Conservation (phyloP, 306 rosid species). For the Cyclanthera cordifolia region DNA sequence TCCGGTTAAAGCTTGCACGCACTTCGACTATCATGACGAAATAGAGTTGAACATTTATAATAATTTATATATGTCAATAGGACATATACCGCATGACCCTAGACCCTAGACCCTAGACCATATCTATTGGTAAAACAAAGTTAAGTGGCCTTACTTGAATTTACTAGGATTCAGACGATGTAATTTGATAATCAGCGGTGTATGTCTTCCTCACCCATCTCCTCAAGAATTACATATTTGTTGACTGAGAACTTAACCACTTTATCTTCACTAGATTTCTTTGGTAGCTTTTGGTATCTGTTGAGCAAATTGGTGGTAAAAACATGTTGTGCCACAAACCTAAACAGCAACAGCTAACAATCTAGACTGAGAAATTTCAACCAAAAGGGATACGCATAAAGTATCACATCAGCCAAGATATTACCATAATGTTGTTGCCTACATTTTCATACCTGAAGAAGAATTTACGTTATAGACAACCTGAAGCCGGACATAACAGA, state of each 20-base stretch:
- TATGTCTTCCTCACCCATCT: slow-evolving; percentile 58
- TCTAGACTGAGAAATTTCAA: not conserved
- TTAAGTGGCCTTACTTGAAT: slow-evolving; percentile 23
- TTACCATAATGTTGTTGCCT: not conserved
- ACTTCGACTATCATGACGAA: no score
- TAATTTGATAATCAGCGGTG: slow-evolving; percentile 20
- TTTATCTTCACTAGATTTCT: slow-evolving; percentile 28
- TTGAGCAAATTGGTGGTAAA: not conserved
- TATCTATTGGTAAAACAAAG: not conserved
- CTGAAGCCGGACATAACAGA: slow-evolving; percentile 99
- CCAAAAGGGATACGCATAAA: not conserved
- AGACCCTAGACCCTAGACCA: no score
- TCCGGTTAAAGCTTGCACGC: no score
- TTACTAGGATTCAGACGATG: slow-evolving; percentile 8
- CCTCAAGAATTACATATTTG: slow-evolving; percentile 77
- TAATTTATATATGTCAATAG: no score
- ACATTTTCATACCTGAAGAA: slow-evolving; percentile 81
- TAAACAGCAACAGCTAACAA: not conserved
- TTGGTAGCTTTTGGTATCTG: slow-evolving; percentile 72
- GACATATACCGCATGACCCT: no score
- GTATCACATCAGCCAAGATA: not conserved
- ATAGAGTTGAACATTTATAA: no score
- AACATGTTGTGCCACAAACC: not conserved
- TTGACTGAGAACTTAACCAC: slow-evolving; percentile 17
- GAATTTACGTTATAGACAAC: slow-evolving; percentile 97